Evolutionary conservation across 2,329 filamentous ascomycete genomes (phyloP).

Genomic region (Acephala macrosclerotiorum): DNA sequence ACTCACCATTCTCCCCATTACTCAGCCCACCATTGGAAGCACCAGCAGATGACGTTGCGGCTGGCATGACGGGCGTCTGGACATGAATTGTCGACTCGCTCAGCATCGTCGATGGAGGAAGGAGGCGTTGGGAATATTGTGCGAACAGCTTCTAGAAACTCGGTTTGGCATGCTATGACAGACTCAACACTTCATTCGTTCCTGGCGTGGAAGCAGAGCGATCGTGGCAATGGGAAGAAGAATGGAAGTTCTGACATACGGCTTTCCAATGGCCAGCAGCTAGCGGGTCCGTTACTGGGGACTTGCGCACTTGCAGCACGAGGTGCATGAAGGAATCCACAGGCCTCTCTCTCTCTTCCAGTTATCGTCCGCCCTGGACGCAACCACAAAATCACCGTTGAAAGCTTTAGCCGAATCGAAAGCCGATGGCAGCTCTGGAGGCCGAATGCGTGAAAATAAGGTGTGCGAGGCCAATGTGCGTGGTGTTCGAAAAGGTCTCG

Average conservation of each 20-base stretch:
- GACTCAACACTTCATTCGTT: slow-evolving; percentile 36
- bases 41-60: slow-evolving; percentile 40
- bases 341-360: slow-evolving; percentile 20
- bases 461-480: slow-evolving; percentile 6
- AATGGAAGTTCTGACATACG: slow-evolving; percentile 37
- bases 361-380: slow-evolving; percentile 33
- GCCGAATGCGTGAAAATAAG: slow-evolving; percentile 17
- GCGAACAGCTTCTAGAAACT: slow-evolving; percentile 30
- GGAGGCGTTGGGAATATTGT: slow-evolving; percentile 27
- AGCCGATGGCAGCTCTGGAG: slow-evolving; percentile 29
- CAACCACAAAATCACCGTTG: slow-evolving; percentile 34
- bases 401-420: slow-evolving; percentile 36
- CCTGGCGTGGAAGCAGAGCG: slow-evolving; percentile 26
- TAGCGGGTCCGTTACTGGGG: slow-evolving; percentile 37
- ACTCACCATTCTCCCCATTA: slow-evolving; percentile 43
- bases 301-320: slow-evolving; percentile 33
- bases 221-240: slow-evolving; percentile 35
- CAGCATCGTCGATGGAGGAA: slow-evolving; percentile 34
- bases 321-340: slow-evolving; percentile 32
- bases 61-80: slow-evolving; percentile 41
- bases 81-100: slow-evolving; percentile 38
- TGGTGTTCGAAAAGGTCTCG: slow-evolving; percentile 2
- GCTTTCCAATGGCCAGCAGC: slow-evolving; percentile 38
- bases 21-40: slow-evolving; percentile 37
- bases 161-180: slow-evolving; percentile 38